Evolutionary conservation across 225 moss, liverwort and hornwort species (phyloP), one percentile per base, ranked within the genome.

Genomic region (Polytrichum formosum): DNA sequence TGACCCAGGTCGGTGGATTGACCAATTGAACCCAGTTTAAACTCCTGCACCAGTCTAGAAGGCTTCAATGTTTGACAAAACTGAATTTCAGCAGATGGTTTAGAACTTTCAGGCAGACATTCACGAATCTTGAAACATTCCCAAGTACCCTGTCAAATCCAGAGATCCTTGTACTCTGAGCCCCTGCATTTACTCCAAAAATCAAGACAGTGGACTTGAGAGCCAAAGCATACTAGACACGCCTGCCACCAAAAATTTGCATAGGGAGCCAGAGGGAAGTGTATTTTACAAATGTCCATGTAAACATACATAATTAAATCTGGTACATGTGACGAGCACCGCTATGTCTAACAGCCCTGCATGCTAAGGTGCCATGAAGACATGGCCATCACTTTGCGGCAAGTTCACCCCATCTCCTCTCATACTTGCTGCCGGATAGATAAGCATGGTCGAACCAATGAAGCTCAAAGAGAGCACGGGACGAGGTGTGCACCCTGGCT

Each of bases 301-400:
- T n/a, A 70, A 63, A 59, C 60, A 75, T 25, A 64, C 67, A 26
- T 63, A 53, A 35, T 68, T 46, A 73, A 60, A 60, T 72, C 77
- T 56, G 72, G 75, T 70, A 73, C 72, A 72, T 61, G 65, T 46
- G 72, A 53, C 72, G 55, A 74, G 67, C 18, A 67, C 68, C 75
- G 64, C 55, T 17, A 66, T 67, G 64, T 65, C 82, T 83, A 86
- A 73, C 55, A 80, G 80, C 83, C 46, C 83, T 86, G 83, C 87
- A 87, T 87, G 87, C 87, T 87, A 80, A 67, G 66, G 80, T 73
- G 87, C 87, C 87, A 87, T 74, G 67, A 76, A 76, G 78, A 83
- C 19, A 76, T 87, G 87, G 83, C 87, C 87, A 87, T 87, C 87
- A 81, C 87, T 83, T 78, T 87, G 87, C 87, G 69, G 83, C 87